phyloP scores from a whole-genome alignment of 805 yeast genomes.

The Candida maltosa region DNA sequence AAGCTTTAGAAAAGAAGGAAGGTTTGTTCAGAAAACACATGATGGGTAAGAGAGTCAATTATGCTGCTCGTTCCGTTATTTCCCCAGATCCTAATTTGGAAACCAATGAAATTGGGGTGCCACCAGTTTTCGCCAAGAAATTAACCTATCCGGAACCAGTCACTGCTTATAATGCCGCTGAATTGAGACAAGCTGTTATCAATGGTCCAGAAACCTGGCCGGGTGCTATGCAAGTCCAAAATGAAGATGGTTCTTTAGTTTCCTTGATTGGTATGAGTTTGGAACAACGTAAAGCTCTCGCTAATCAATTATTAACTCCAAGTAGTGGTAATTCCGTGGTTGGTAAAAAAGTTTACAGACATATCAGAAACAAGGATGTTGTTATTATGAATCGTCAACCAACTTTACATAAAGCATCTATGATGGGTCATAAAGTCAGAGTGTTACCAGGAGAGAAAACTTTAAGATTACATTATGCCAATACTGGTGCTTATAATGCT shows the following conservation, averaged over 20 bases:
- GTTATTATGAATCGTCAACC: constrained; percentile 99
- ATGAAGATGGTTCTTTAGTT: constrained; percentile 85
- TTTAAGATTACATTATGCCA: constrained; percentile 93
- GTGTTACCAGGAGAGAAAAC: constrained; percentile 98
- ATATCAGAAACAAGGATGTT: constrained; percentile 90
- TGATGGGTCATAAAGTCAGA: constrained; percentile 99
- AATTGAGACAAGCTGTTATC: constrained; percentile 88
- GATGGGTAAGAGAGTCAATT: constrained; percentile 99
- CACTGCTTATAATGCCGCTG: constrained; percentile 85
- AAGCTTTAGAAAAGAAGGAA: constrained; percentile 96
- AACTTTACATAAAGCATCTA: constrained; percentile 96
- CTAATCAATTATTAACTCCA: constrained; percentile 92
- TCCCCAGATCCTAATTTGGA: constrained; percentile 98
- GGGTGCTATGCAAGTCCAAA: constrained; percentile 94
- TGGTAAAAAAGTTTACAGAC: constrained; percentile 92
- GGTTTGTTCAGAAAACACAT: constrained; percentile 97
- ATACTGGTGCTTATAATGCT: constrained; percentile 98
- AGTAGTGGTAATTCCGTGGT: constrained; percentile 57
- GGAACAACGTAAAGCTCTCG: constrained; percentile 93
- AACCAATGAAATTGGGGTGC: constrained; percentile 97
- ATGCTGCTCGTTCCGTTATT: constrained; percentile 98
- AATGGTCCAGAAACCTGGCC: constrained; percentile 99
- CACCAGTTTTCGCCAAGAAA: constrained; percentile 95
- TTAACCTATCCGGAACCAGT: constrained; percentile 98
- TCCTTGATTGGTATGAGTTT: constrained; percentile 83